phyloP scores from a whole-genome alignment of 2,329 filamentous ascomycete species.

The Rasamsonia emersonii region DNA sequence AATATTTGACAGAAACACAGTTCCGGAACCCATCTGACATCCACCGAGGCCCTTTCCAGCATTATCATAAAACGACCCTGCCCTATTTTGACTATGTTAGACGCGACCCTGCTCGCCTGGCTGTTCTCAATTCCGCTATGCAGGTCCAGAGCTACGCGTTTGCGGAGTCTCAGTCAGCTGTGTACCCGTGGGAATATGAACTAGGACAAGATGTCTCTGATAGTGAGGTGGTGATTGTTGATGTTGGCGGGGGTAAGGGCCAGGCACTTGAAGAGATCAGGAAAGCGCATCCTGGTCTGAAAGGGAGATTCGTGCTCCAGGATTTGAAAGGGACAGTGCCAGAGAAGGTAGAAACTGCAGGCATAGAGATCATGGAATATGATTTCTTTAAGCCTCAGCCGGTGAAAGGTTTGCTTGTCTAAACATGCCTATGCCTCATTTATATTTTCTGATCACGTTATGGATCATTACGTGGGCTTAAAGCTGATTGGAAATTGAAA shows the following conservation, averaged over 20 bases:
- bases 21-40: constrained; percentile 19
- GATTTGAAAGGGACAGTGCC: too few relatives aligned
- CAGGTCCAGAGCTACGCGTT: constrained; percentile 20
- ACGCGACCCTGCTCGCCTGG: constrained; percentile 24
- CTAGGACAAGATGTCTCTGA: constrained; percentile 7
- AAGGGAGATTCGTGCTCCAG: not conserved
- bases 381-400: too few relatives aligned
- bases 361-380: too few relatives aligned
- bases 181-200: too few relatives aligned
- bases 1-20: constrained; percentile 20
- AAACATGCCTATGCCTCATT: too few relatives aligned
- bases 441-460: too few relatives aligned
- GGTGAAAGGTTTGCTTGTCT: too few relatives aligned
- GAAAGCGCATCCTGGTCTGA: not conserved
- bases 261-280: constrained; percentile 8
- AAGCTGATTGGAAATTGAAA: too few relatives aligned
- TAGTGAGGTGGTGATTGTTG: constrained; percentile 11
- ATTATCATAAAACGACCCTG: constrained; percentile 25
- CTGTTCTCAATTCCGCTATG: constrained; percentile 29
- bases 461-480: too few relatives aligned
- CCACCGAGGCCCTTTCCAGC: constrained; percentile 28
- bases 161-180: constrained; percentile 9
- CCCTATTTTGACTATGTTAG: constrained; percentile 30
- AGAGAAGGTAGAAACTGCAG: too few relatives aligned
- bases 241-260: constrained; percentile 13